Conservation (phyloP, 139 green algal genomes). For the Coelastrella sp. region DNA sequence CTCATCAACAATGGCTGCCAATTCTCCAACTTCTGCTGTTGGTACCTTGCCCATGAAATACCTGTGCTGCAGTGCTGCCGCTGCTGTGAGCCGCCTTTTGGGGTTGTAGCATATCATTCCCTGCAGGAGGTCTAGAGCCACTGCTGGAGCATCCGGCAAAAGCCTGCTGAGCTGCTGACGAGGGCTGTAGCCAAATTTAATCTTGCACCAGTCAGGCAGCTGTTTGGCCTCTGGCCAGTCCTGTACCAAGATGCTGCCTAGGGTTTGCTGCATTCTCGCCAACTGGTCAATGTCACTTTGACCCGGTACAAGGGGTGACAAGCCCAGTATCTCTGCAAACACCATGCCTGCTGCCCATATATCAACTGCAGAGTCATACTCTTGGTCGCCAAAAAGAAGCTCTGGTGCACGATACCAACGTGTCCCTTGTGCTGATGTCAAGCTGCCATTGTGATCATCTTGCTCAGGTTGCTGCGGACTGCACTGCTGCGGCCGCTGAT, state of each 20-base stretch:
- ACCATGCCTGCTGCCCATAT: conserved; percentile 85
- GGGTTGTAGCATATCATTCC: conserved; percentile 44
- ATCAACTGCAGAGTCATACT: conserved; percentile 84
- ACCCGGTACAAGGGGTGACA: conserved; percentile 76
- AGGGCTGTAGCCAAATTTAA: neutral
- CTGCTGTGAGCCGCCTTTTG: conserved; percentile 47
- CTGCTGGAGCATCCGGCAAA: conserved; percentile 17
- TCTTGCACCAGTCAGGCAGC: conserved; percentile 37
- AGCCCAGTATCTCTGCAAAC: conserved; percentile 75
- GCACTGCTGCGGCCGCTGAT: neutral
- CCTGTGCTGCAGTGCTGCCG: conserved; percentile 74
- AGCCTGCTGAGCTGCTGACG: neutral
- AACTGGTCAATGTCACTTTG: conserved; percentile 62
- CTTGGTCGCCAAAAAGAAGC: conserved; percentile 87
- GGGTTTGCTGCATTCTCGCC: conserved; percentile 41
- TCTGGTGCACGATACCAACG: conserved; percentile 93
- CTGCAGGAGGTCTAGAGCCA: conserved; percentile 49
- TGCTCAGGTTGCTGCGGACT: neutral
- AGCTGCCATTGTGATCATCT: conserved; percentile 35
- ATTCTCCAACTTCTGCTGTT: neutral
- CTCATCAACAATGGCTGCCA: neutral
- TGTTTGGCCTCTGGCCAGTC: conserved; percentile 16
- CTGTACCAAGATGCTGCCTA: conserved; percentile 50
- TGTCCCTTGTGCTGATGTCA: conserved; percentile 82
- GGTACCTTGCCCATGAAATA: conserved; percentile 69